Evolutionary conservation across 2,329 filamentous ascomycete genomes (phyloP).

Genomic region (Sphaerulina vaccinii): DNA sequence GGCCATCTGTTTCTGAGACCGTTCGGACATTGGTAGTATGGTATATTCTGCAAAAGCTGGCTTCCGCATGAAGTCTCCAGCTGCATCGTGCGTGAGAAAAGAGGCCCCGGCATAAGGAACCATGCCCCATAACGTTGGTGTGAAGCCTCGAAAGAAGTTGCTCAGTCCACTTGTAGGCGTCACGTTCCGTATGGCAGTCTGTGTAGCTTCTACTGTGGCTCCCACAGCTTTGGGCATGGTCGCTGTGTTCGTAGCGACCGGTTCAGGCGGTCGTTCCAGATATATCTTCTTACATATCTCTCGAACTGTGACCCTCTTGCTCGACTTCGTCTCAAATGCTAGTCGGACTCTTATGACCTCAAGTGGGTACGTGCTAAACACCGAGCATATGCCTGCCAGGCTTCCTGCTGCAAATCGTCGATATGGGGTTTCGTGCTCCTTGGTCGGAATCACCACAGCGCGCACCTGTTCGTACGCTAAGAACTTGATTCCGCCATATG

Average conservation of each 20-base stretch:
- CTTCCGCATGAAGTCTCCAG: conserved; percentile 77
- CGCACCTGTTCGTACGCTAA: conserved; percentile 96
- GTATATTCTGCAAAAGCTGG: conserved; percentile 69
- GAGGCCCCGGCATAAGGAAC: conserved; percentile 93
- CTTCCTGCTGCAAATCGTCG: conserved; percentile 73
- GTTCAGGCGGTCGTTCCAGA: conserved; percentile 60
- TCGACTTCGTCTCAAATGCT: conserved; percentile 85
- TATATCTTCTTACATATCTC: conserved; percentile 86
- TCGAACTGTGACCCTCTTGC: conserved; percentile 67
- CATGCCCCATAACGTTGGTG: conserved; percentile 89
- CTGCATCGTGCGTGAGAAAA: conserved; percentile 91
- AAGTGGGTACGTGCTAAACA: conserved; percentile 94
- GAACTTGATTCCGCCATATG: conserved; percentile 97
- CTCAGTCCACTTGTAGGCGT: conserved; percentile 67
- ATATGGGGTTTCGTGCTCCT: conserved; percentile 73
- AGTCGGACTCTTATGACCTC: conserved; percentile 90
- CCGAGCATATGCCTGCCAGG: conserved; percentile 79
- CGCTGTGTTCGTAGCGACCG: conserved; percentile 18
- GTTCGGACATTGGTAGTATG: conserved; percentile 62
- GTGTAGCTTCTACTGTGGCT: conserved; percentile 46
- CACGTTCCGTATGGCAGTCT: conserved; percentile 49
- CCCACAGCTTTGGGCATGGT: conserved; percentile 33
- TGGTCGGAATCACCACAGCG: conserved; percentile 68
- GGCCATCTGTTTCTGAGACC: conserved; percentile 38
- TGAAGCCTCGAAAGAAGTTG: conserved; percentile 96